phyloP scores from a whole-genome alignment of 2,329 filamentous ascomycete species.

The Exophiala sp. region DNA sequence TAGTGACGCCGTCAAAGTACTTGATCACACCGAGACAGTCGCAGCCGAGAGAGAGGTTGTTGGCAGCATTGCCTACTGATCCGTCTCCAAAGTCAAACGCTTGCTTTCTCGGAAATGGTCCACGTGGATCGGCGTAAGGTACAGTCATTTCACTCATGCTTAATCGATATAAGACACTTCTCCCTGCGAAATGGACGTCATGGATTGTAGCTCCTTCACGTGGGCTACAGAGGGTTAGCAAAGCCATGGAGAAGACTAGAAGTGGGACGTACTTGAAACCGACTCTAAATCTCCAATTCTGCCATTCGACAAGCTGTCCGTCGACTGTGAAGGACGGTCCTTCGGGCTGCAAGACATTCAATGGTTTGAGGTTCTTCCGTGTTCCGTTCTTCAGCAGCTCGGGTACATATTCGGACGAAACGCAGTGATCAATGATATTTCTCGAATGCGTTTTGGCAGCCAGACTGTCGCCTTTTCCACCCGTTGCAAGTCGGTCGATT shows the following conservation, averaged over 20 bases:
- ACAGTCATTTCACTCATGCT: slow-evolving; percentile 68
- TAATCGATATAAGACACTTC: slow-evolving; percentile 64
- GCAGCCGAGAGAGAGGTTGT: slow-evolving; percentile 65
- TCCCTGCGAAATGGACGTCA: slow-evolving; percentile 64
- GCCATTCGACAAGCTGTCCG: slow-evolving; percentile 55
- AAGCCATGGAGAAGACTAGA: not conserved
- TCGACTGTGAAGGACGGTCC: slow-evolving; percentile 63
- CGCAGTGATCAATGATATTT: slow-evolving; percentile 52
- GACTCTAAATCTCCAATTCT: slow-evolving; percentile 68
- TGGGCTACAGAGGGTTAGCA: not conserved
- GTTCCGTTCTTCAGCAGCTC: slow-evolving; percentile 48
- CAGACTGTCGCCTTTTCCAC: slow-evolving; percentile 50
- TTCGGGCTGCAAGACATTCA: slow-evolving; percentile 69
- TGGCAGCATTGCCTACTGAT: slow-evolving; percentile 63
- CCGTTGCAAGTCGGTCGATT: slow-evolving; percentile 56
- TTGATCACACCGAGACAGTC: slow-evolving; percentile 67
- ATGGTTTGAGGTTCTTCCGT: slow-evolving; percentile 60
- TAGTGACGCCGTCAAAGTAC: slow-evolving; percentile 59
- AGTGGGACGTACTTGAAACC: slow-evolving; percentile 49
- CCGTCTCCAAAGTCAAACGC: slow-evolving; percentile 71
- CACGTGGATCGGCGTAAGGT: slow-evolving; percentile 63
- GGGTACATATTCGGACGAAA: slow-evolving; percentile 50
- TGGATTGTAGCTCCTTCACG: slow-evolving; percentile 56
- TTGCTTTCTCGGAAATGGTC: slow-evolving; percentile 65
- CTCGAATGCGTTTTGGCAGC: slow-evolving; percentile 39